A percentile compares a stretch with the other conserved stretches of the same genome.
Evolutionary conservation across 2,329 filamentous ascomycete species (phyloP).

Genomic region (Dactylonectria macrodidyma): DNA sequence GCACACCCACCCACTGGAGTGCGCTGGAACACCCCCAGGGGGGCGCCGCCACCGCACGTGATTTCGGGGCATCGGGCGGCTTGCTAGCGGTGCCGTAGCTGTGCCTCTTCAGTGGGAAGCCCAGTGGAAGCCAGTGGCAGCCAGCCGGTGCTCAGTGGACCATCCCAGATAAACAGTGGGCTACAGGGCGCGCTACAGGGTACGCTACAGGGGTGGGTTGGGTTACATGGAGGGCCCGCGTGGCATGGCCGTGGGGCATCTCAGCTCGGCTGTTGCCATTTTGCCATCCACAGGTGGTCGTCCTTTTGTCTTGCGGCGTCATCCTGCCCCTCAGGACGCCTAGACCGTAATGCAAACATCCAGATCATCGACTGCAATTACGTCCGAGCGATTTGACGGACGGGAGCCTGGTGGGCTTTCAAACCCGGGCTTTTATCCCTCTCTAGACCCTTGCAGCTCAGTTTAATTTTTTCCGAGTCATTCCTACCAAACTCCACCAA

Average conservation of each 20-base stretch:
- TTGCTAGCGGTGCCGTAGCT: constrained; percentile 25
- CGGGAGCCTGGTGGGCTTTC: background rate
- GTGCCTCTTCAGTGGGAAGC: constrained; percentile 13
- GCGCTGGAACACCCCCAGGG: constrained; percentile 7
- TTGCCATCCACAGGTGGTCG: background rate
- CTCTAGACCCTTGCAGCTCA: background rate
- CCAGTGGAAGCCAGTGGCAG: constrained; percentile 18
- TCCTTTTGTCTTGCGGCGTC: constrained; percentile 19
- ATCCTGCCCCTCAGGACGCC: constrained; percentile 23
- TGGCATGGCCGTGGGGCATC: constrained; percentile 33
- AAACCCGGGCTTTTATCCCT: background rate
- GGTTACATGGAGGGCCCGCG: constrained; percentile 15
- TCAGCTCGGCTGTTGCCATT: constrained; percentile 26
- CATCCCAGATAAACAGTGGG: constrained; percentile 21
- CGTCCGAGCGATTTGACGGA: background rate
- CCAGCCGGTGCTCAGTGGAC: constrained; percentile 5
- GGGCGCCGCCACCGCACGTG: constrained; percentile 25
- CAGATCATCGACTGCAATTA: constrained; percentile 10
- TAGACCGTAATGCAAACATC: constrained; percentile 15
- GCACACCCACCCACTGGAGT: background rate
- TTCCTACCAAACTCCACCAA: background rate
- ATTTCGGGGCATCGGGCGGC: constrained; percentile 23
- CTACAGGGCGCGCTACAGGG: background rate
- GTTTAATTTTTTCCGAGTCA: constrained; percentile 3
- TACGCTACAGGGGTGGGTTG: constrained; percentile 28